A percentile compares a stretch with the other conserved stretches of the same genome.
phyloP scores from a whole-genome alignment of 345 rosid species.

The Erodium maritimum region DNA sequence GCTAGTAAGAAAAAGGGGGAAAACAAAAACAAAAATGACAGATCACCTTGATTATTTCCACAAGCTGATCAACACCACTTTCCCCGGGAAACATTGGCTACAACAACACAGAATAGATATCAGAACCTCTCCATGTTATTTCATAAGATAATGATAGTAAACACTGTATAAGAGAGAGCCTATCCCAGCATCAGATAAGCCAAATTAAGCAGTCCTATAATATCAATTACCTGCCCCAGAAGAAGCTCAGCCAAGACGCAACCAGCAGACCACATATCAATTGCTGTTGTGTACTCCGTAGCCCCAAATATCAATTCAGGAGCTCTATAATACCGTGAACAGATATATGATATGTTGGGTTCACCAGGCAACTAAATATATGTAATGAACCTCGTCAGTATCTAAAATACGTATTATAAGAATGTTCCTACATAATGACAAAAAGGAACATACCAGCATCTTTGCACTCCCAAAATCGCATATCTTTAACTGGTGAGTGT shows the following conservation, averaged over 20 bases:
- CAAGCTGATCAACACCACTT: conserved; percentile 93
- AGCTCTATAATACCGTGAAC: conserved; percentile 96
- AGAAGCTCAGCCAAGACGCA: conserved; percentile 95
- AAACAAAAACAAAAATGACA: background rate
- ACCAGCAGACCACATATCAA: conserved; percentile 97
- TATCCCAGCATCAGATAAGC: background rate
- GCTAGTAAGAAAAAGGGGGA: conserved; percentile 1
- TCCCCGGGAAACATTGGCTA: conserved; percentile 97
- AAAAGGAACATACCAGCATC: conserved; percentile 63
- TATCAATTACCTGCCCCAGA: conserved; percentile 60
- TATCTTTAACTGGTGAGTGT: conserved; percentile 74
- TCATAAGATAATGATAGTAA: too few relatives aligned
- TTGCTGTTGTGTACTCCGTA: conserved; percentile 85
- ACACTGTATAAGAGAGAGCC: background rate
- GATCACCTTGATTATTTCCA: conserved; percentile 88
- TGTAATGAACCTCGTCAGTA: conserved; percentile 8
- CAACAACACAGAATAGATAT: conserved; percentile 11
- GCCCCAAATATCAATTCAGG: conserved; percentile 99
- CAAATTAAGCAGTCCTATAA: background rate
- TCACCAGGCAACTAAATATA: conserved; percentile 80
- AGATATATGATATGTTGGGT: conserved; percentile 91
- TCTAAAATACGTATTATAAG: background rate
- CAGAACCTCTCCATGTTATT: background rate
- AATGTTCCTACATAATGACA: conserved; percentile 1
- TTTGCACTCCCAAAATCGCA: conserved; percentile 99